These are phyloP conservation scores for Stachybotrys chlorohalonatus DNA, from an alignment of 2,329 filamentous ascomycete genomes.

Conservation along the genomic window DNA sequence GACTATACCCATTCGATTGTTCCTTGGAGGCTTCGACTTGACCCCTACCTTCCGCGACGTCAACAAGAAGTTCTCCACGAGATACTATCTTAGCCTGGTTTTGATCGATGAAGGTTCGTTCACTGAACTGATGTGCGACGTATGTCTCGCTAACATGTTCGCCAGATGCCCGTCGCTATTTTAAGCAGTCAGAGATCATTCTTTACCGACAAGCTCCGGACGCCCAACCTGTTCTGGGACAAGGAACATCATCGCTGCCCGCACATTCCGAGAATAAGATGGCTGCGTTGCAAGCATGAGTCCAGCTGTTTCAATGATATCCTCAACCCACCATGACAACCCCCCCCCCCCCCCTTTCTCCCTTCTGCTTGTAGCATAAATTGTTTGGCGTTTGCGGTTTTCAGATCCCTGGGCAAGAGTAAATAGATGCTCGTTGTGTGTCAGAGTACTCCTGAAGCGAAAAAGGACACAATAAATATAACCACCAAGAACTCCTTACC, in stretches of 20 bases:
- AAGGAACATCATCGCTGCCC: constrained; percentile 30
- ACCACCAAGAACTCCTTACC: constrained; percentile 9
- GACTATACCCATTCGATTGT: constrained; percentile 93
- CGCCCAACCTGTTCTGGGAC: constrained; percentile 22
- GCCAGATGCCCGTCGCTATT: constrained; percentile 86
- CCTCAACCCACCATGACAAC: neutral
- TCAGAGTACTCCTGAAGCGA: neutral
- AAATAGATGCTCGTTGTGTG: neutral
- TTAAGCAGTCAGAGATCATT: constrained; percentile 98
- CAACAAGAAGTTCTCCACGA: constrained; percentile 98
- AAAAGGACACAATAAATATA: neutral
- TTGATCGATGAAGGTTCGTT: constrained; percentile 81
- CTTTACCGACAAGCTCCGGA: constrained; percentile 77
- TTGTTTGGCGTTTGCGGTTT: neutral
- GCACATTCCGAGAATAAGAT: constrained; percentile 36
- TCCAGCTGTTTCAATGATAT: neutral
- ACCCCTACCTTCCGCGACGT: constrained; percentile 98
- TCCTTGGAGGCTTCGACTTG: constrained; percentile 93
- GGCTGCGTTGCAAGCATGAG: constrained; percentile 21
- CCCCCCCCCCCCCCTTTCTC: neutral
- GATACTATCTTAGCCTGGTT: constrained; percentile 94
- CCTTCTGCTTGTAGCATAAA: neutral
- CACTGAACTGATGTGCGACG: neutral
- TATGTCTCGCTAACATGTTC: constrained; percentile 1
- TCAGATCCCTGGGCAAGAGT: neutral